These are phyloP conservation scores for Amyloporia xantha DNA, from an alignment of 768 basidiomycete genomes.

Conservation along the genomic window DNA sequence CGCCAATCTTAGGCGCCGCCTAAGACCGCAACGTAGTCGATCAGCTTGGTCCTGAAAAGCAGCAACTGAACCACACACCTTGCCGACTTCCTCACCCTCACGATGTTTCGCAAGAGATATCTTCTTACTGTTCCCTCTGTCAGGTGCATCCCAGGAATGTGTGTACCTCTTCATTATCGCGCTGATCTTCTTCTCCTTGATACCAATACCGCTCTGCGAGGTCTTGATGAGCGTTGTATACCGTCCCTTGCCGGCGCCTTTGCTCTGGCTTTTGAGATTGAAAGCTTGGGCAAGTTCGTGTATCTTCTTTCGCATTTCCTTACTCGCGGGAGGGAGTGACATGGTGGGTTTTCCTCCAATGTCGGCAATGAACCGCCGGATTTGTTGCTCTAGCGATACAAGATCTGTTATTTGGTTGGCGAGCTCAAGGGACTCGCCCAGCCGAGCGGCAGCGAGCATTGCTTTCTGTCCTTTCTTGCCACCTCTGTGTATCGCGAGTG, in stretches of 20 bases:
- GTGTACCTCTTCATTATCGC: constrained; percentile 32
- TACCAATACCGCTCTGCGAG: constrained; percentile 41
- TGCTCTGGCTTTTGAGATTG: constrained; percentile 69
- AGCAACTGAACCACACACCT: constrained; percentile 33
- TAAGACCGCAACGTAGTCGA: constrained; percentile 21
- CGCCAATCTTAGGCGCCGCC: constrained; percentile 77
- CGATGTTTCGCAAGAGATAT: constrained; percentile 41
- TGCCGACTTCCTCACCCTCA: constrained; percentile 88
- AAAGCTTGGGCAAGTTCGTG: constrained; percentile 82
- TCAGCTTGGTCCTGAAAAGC: not conserved
- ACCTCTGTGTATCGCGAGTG: constrained; percentile 52
- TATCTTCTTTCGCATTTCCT: constrained; percentile 59
- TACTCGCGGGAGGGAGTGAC: constrained; percentile 74
- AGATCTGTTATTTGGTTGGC: constrained; percentile 55
- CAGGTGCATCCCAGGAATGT: constrained; percentile 17
- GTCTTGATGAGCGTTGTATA: constrained; percentile 79
- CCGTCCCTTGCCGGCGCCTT: constrained; percentile 58
- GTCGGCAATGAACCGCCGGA: constrained; percentile 62
- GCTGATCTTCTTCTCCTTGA: constrained; percentile 57
- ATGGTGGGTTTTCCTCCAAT: constrained; percentile 45
- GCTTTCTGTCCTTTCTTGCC: constrained; percentile 66
- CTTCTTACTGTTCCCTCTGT: constrained; percentile 23
- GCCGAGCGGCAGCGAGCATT: constrained; percentile 48
- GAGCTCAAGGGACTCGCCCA: constrained; percentile 38
- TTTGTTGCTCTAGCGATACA: constrained; percentile 59